Base-by-base conservation (phyloP, 2,329 filamentous ascomycete genomes). In the Juglanconis oblonga region DNA sequence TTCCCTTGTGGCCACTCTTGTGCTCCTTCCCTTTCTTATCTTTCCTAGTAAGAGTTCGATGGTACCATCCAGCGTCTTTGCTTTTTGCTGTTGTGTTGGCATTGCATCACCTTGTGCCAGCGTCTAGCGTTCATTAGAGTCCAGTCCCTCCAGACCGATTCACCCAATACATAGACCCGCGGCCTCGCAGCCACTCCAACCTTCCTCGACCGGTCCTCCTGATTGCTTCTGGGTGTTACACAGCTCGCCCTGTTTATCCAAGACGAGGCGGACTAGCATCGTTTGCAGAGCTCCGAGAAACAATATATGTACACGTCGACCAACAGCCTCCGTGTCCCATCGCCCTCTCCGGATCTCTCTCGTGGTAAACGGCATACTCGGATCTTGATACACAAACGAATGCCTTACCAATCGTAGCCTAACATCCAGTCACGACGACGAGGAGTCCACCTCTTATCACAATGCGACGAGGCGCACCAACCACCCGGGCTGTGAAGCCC, bases 401-500 rank as follows among this genome's bases (percentile, higher is more conserved):
- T 62, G 60, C 51, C 47, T 51, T 10, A 47, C 32, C 40, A 44
- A 7, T 38, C 54, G 36, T 56, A 56, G 53, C 36, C 59, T 36
- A 45, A 59, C 35, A 55, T 49, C 42, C 49, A 48, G 5, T 38
- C 42, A 50, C 48, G 24, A 47, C 49, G 53, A 52, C 57, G 49
- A 35, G 52, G 53, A 55, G 47, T 32, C n/a, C 57, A 44, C 35
- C 24, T 24, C 40, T 36, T 44, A 40, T 48, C 58, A 57, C 58
- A n/a, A 62, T 60, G 61, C 58, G 61, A 49, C 57, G 57, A 55
- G 48, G 48, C 50, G 29, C 52, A 38, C 53, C 49, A 45, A 40
- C 48, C 24, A 40, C 58, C 9, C 51, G 61, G 58, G 61, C 47
- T 36, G 52, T 48, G 57, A 72, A 69, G 63, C 62, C 64, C 57